Conservation (phyloP, 345 rosid genomes). For the Eucalyptus grandis region DNA sequence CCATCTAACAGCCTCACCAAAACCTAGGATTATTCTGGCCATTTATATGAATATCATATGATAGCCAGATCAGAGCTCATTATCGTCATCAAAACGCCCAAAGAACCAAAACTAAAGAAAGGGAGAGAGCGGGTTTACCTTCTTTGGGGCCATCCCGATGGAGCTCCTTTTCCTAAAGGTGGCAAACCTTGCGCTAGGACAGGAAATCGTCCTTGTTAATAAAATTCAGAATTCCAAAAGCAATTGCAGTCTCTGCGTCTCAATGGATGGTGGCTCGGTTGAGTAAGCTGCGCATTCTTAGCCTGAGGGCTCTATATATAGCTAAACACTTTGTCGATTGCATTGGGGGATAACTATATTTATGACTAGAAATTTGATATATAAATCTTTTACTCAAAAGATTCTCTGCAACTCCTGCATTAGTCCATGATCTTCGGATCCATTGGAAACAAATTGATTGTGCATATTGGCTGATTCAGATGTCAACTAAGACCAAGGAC, state of each 20-base stretch:
- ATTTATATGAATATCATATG: too few species aligned
- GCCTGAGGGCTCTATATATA: neutral
- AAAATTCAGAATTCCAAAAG: too few species aligned
- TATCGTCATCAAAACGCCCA: too few species aligned
- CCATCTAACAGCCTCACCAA: too few species aligned
- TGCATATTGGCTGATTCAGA: neutral
- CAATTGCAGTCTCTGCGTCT: rapidly evolving
- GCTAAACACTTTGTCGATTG: neutral
- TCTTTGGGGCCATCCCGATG: too few species aligned
- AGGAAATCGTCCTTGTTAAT: too few species aligned
- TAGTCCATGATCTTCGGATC: neutral
- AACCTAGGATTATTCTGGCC: too few species aligned
- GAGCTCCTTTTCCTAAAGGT: too few species aligned
- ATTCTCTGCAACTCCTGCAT: rapidly evolving
- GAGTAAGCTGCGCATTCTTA: neutral
- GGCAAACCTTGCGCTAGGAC: too few species aligned
- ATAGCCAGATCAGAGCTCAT: too few species aligned
- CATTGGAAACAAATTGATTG: neutral
- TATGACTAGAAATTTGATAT: neutral
- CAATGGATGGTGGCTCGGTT: neutral
- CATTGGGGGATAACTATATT: neutral
- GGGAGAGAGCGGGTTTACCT: too few species aligned
- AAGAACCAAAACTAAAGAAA: too few species aligned
- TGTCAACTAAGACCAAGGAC: neutral
- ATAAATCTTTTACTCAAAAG: neutral